Evolutionary conservation across 164 flowering plant genomes (phyloP), one percentile per base, ranked within the genome.

Genomic region (Stephania japonica): DNA sequence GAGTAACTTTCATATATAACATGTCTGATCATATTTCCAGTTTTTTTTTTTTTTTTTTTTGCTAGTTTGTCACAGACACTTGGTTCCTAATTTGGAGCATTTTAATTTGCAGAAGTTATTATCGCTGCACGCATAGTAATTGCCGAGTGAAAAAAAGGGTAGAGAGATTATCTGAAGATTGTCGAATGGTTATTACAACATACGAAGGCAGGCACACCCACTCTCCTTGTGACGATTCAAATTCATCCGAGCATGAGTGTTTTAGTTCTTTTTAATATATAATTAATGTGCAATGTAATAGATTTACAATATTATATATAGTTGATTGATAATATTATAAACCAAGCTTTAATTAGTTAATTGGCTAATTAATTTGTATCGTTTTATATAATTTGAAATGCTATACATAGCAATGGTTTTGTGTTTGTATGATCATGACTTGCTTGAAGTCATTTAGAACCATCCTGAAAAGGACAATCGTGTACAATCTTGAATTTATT

Each of bases 141-240:
- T 91, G 97, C 42, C 73, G 91, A 70, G 97, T 91, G 82, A 90
- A 90, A 87, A 91, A 91, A 78, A 85, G 93, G 67, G 93, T 91
- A 0, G 97, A 91, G 65, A 69, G 97, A 71, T 74, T 89, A 47
- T 90, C 97, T 6, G 93, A 91, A 64, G 97, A 91, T 79, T 88
- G 91, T 75, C 77, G 93, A 47, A 90, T 89, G 93, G 97, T 91
- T 42, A 91, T 91, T 72, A 91, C 97, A n/a, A 91, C 97, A 3
- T 91, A 91, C 65, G 97, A 91, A 89, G 97, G 97, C n/a, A 83
- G 93, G 73, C 97, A 91, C 84, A 88, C 82, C 67, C 97, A 91
- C 76, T 76, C 87, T 76, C 93, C 93, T n/a, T 85, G 80, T 16
- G 97, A 91, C 21, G 97, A 91, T 74, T 83, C 91, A 0, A 88